These are phyloP conservation scores for Didymellaceae sp. DNA, from an alignment of 2,329 filamentous ascomycete species.

Conservation along the genomic window DNA sequence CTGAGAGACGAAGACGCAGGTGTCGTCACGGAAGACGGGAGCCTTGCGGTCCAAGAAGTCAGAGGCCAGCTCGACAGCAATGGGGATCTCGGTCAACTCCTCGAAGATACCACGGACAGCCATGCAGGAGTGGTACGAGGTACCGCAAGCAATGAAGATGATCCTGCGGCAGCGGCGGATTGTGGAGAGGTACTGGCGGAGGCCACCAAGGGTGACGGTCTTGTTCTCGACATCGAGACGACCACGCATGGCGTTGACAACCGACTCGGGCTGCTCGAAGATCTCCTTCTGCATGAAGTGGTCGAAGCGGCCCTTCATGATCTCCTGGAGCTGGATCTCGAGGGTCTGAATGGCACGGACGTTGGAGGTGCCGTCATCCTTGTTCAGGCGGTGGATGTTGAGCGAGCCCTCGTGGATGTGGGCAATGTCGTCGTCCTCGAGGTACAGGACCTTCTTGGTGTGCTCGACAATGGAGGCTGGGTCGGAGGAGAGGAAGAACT, in stretches of 20 bases:
- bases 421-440: slow-evolving; percentile 99
- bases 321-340: slow-evolving; percentile 98
- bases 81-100: slow-evolving; percentile 97
- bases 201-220: slow-evolving; percentile 91
- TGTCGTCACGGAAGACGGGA: slow-evolving; percentile 98
- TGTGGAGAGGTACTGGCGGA: slow-evolving; percentile 94
- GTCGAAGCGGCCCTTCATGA: slow-evolving; percentile 99
- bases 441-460: slow-evolving; percentile 99
- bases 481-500: slow-evolving; percentile 99
- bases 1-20: slow-evolving; percentile 97
- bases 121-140: slow-evolving; percentile 99
- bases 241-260: slow-evolving; percentile 99
- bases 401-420: slow-evolving; percentile 99
- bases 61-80: slow-evolving; percentile 93
- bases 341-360: slow-evolving; percentile 98
- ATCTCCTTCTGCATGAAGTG: slow-evolving; percentile 99
- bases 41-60: slow-evolving; percentile 97
- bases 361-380: slow-evolving; percentile 95
- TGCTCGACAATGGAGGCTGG: slow-evolving; percentile 98
- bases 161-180: slow-evolving; percentile 96
- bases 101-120: slow-evolving; percentile 97
- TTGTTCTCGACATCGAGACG: slow-evolving; percentile 93
- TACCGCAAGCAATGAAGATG: slow-evolving; percentile 99
- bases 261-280: slow-evolving; percentile 98
- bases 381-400: slow-evolving; percentile 97